Conservation (phyloP, 2,329 filamentous ascomycete species). For the Didymella segeticola region DNA sequence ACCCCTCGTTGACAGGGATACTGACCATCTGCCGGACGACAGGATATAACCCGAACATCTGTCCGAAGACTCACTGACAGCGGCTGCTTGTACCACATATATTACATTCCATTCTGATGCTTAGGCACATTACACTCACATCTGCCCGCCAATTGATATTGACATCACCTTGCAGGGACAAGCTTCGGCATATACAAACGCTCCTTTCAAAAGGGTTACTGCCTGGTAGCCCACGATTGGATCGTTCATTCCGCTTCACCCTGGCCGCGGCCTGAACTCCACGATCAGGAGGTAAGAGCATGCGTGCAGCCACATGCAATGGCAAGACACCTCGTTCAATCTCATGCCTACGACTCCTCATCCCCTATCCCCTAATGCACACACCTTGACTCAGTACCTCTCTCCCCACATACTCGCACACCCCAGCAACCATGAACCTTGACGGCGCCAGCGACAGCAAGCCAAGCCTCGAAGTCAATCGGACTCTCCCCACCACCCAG, state of each 20-base stretch:
- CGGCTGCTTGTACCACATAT: slow-evolving; percentile 3
- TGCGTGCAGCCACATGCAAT: not conserved
- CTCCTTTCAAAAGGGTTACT: not conserved
- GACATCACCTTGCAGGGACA: not conserved
- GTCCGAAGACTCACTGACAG: not conserved
- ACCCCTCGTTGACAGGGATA: not conserved
- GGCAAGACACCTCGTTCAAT: not conserved
- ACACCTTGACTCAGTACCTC: not conserved
- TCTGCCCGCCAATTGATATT: not conserved
- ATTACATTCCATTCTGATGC: slow-evolving; percentile 3
- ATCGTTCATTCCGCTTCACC: slow-evolving; percentile 7
- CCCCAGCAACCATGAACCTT: not conserved
- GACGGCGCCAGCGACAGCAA: not conserved
- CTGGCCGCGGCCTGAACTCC: not conserved
- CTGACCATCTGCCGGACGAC: not conserved
- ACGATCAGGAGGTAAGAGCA: slow-evolving; percentile 2
- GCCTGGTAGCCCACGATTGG: not conserved
- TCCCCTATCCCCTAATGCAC: not conserved
- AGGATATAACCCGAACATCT: not conserved
- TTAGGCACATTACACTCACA: too few species aligned
- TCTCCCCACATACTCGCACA: not conserved
- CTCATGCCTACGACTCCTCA: not conserved
- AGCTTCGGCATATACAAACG: not conserved
- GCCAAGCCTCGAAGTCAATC: not conserved
- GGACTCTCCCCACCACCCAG: not conserved